Evolutionary conservation across 768 basidiomycete species (phyloP), one percentile per base, ranked within the genome.

Genomic region (Leccinum pellstonianum): DNA sequence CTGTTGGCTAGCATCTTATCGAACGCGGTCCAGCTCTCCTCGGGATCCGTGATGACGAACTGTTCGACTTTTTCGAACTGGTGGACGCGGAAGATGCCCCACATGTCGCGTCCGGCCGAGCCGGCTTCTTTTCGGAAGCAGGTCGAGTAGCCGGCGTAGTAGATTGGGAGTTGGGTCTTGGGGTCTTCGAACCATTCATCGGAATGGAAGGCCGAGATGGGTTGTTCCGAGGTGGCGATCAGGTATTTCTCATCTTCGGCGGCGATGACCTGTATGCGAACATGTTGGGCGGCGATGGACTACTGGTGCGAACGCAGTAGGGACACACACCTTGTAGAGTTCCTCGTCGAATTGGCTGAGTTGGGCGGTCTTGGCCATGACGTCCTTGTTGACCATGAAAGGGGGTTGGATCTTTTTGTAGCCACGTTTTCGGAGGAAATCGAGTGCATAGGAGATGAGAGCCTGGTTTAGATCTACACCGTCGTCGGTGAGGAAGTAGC

Each of bases 81-180:
- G 72, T 99, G 97, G 56, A 99, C 96, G 23, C 97, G 92, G 87
- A 99, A 99, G 76, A 98, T 98, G 58, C 97, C 97, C 95, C 97
- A 98, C 82, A 96, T 98, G 67, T 99, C 97, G 57, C 94, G 89
- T 4, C 97, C 97, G 8, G 94, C 94, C 3, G 94, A 91, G 35
- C 97, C 97, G 3, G 97, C 97, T 78, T 99, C 97, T 77, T 98
- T 98, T 29, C 97, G 88, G 88, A 99, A 99, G 75, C 96, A 98
- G 15, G 96, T 98, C 68, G 88, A 92, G 74, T 88, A 92, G 21
- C 90, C 90, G 0, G 91, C 91, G 68, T 90, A 97, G 77, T 83
- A 82, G 71, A 97, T 82, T 2, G 97, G 97, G n/a, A 99, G 86
- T 71, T 96, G 93, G 25, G 83, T 86, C 52, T 92, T 86, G 1